A percentile compares a stretch with the other conserved stretches of the same genome.
Evolutionary conservation across 2,329 filamentous ascomycete genomes (phyloP).

Genomic region (Acarospora socialis): DNA sequence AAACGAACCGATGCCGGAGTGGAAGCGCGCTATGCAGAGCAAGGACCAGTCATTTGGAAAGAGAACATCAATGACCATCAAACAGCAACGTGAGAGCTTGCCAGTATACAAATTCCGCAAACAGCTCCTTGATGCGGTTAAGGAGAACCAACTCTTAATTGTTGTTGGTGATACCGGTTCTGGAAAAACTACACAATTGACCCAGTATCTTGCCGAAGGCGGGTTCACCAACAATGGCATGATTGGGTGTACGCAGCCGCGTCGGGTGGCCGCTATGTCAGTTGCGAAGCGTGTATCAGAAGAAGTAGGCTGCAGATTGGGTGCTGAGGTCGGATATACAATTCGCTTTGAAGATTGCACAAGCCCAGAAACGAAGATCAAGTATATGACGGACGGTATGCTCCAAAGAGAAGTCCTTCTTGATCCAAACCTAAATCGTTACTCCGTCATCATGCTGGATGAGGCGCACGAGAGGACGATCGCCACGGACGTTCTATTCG

Average conservation of each 20-base stretch:
- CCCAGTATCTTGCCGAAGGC: conserved; percentile 85
- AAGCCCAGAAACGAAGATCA: conserved; percentile 76
- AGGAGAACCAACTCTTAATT: conserved; percentile 79
- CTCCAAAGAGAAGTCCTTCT: conserved; percentile 87
- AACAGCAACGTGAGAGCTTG: conserved; percentile 79
- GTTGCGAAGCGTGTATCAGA: conserved; percentile 94
- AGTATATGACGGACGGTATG: conserved; percentile 99
- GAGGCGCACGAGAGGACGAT: conserved; percentile 97
- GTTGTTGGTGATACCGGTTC: conserved; percentile 96
- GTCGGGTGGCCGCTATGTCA: conserved; percentile 93
- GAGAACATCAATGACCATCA: conserved; percentile 81
- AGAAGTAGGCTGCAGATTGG: conserved; percentile 82
- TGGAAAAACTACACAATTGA: conserved; percentile 92
- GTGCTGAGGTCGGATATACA: conserved; percentile 88
- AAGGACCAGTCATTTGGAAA: conserved; percentile 73
- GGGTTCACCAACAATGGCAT: conserved; percentile 79
- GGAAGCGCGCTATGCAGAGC: conserved; percentile 71
- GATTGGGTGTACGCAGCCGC: conserved; percentile 91
- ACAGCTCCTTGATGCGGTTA: conserved; percentile 75
- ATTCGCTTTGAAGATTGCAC: conserved; percentile 97
- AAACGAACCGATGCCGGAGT: conserved; percentile 66
- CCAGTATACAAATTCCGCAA: conserved; percentile 82
- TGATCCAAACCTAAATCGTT: conserved; percentile 75
- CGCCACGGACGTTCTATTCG: conserved; percentile 88
- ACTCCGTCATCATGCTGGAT: conserved; percentile 95